A percentile compares a stretch with the other conserved stretches of the same genome.
Evolutionary conservation across 345 rosid species (phyloP).

Genomic region (Rubroshorea leprosula): DNA sequence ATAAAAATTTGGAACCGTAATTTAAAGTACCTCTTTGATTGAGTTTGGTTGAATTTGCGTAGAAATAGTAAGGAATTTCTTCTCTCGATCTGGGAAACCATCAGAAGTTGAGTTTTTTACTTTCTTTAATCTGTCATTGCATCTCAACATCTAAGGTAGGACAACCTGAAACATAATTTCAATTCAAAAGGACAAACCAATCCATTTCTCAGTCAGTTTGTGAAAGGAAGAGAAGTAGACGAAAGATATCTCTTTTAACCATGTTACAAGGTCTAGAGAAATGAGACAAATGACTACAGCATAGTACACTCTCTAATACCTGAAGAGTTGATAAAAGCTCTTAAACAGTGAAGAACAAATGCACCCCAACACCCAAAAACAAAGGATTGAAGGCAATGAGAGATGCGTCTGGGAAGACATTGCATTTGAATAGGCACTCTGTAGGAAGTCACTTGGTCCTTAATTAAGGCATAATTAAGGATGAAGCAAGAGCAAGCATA

Average conservation of each 20-base stretch:
- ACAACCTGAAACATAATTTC: constrained; percentile 52
- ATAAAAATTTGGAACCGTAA: constrained; percentile 34
- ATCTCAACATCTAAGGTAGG: constrained; percentile 55
- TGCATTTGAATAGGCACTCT: too few relatives aligned
- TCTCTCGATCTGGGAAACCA: constrained; percentile 96
- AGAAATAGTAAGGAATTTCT: constrained; percentile 86
- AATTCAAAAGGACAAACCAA: constrained; percentile 11
- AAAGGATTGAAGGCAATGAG: too few relatives aligned
- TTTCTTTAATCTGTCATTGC: constrained; percentile 69
- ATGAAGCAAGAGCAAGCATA: too few relatives aligned
- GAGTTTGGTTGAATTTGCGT: constrained; percentile 94
- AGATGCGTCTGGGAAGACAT: too few relatives aligned
- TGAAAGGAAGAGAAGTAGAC: constrained; percentile 4
- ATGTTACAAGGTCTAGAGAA: constrained; percentile 11
- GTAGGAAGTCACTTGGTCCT: too few relatives aligned
- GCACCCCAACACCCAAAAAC: too few relatives aligned
- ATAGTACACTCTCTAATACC: too few relatives aligned
- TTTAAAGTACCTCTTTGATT: too few relatives aligned
- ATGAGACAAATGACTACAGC: background rate
- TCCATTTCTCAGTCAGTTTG: background rate
- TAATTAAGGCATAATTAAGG: too few relatives aligned
- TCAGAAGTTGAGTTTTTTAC: constrained; percentile 90
- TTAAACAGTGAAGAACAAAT: too few relatives aligned
- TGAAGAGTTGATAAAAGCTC: too few relatives aligned
- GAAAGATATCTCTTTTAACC: too few relatives aligned